Percentiles rank a stretch among this genome's conserved stretches.
Evolutionary conservation across 2,329 filamentous ascomycete genomes (phyloP).

Genomic region (Fusarium nurragi): DNA sequence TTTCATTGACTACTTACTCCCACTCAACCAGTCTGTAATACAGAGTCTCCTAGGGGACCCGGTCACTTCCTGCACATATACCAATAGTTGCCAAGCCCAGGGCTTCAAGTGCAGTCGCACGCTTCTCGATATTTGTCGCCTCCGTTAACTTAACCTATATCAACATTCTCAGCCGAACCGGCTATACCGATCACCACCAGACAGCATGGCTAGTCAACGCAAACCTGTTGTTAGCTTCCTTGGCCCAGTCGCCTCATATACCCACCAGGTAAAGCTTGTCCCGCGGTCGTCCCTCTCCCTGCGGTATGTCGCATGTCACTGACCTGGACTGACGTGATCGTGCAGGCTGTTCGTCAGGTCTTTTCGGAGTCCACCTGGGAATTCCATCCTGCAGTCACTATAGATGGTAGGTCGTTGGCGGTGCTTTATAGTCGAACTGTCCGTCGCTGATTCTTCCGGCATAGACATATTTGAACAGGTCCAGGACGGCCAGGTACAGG

Average conservation of each 20-base stretch:
- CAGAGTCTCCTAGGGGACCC: not conserved
- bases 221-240: slow-evolving; percentile 60
- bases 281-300: not conserved
- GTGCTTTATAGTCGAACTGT: not conserved
- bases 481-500: slow-evolving; percentile 69
- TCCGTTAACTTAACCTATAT: slow-evolving; percentile 1
- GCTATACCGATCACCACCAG: slow-evolving; percentile 17
- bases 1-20: slow-evolving; percentile 7
- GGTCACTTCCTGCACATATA: not conserved
- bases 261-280: slow-evolving; percentile 57
- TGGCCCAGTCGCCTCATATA: slow-evolving; percentile 61
- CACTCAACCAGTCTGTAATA: slow-evolving; percentile 3
- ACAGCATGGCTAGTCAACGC: slow-evolving; percentile 42
- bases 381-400: slow-evolving; percentile 61
- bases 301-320: slow-evolving; percentile 32
- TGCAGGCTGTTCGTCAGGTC: slow-evolving; percentile 57
- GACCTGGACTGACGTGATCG: slow-evolving; percentile 22
- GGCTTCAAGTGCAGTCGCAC: not conserved
- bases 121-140: not conserved
- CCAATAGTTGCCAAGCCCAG: not conserved
- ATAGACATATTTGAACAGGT: slow-evolving; percentile 83
- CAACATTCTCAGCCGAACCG: slow-evolving; percentile 5
- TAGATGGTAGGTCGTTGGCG: slow-evolving; percentile 53
- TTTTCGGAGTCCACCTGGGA: slow-evolving; percentile 61
- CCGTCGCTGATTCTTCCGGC: slow-evolving; percentile 15